Evolutionary conservation across 495 filamentous ascomycete genomes (phyloP).

Genomic region (Aspergillus campestris): DNA sequence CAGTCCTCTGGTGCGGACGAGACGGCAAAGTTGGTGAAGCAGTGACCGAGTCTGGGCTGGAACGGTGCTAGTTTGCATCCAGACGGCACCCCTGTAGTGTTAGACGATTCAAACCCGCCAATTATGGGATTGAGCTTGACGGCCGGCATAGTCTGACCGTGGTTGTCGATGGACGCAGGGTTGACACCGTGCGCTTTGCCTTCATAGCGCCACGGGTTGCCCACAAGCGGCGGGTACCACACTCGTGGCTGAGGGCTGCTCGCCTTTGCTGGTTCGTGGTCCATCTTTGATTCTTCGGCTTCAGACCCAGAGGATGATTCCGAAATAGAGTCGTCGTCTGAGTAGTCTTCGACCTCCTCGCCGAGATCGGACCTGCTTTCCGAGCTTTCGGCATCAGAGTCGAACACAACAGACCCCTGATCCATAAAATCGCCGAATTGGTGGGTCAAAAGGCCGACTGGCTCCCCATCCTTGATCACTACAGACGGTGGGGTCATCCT

Average conservation of each 20-base stretch:
- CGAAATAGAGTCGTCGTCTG: constrained; percentile 1
- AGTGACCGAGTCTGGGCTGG: too few species aligned
- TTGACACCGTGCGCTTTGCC: background rate
- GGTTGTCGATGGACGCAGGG: background rate
- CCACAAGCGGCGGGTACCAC: too few species aligned
- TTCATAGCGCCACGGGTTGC: too few species aligned
- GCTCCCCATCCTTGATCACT: background rate
- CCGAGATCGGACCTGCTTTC: constrained; percentile 2
- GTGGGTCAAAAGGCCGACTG: background rate
- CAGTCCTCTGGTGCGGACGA: too few species aligned
- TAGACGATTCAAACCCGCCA: too few species aligned
- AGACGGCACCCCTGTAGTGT: too few species aligned
- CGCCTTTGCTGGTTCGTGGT: background rate
- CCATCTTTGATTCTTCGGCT: constrained; percentile 2
- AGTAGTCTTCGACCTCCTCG: constrained; percentile 2
- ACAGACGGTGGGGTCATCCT: constrained; percentile 16
- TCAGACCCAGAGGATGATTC: constrained; percentile 5
- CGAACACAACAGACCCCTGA: background rate
- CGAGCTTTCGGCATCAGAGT: constrained; percentile 5
- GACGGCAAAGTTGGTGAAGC: too few species aligned
- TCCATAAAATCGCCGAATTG: constrained; percentile 1
- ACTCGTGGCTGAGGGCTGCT: background rate
- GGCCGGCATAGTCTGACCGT: too few species aligned
- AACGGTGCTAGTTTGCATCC: too few species aligned
- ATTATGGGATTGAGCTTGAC: too few species aligned